These are phyloP conservation scores for Penicillium desertorum DNA, from an alignment of 495 filamentous ascomycete species.

Conservation along the genomic window DNA sequence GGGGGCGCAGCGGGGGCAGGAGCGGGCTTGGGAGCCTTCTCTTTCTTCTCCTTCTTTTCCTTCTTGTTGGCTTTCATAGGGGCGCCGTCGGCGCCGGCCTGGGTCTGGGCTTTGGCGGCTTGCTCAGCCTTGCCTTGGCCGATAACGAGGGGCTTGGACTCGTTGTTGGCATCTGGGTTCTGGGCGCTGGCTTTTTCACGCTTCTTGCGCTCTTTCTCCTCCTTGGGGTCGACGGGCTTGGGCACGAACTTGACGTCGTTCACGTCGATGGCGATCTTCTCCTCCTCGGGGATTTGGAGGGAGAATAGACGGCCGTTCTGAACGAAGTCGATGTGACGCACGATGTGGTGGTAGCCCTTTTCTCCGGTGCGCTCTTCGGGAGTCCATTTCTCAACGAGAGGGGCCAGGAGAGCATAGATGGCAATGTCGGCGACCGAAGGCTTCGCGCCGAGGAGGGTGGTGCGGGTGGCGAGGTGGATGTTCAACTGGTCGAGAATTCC, in stretches of 20 bases:
- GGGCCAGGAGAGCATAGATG: slow-evolving; percentile 77
- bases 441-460: slow-evolving; percentile 86
- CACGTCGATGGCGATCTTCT: slow-evolving; percentile 78
- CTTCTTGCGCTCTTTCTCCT: slow-evolving; percentile 86
- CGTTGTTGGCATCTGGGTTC: slow-evolving; percentile 38
- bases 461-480: slow-evolving; percentile 80
- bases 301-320: slow-evolving; percentile 82
- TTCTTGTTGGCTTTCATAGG: slow-evolving; percentile 47
- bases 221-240: slow-evolving; percentile 77
- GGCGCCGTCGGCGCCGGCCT: slow-evolving; percentile 41
- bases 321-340: slow-evolving; percentile 90
- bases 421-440: slow-evolving; percentile 87
- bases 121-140: slow-evolving; percentile 49
- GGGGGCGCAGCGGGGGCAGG: slow-evolving; percentile 66
- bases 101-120: slow-evolving; percentile 44
- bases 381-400: slow-evolving; percentile 75
- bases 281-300: slow-evolving; percentile 64
- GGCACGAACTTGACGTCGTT: slow-evolving; percentile 80
- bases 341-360: slow-evolving; percentile 85
- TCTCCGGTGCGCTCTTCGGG: slow-evolving; percentile 88
- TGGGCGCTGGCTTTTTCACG: slow-evolving; percentile 73
- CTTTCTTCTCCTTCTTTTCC: slow-evolving; percentile 84
- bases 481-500: slow-evolving; percentile 72
- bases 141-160: slow-evolving; percentile 40
- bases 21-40: slow-evolving; percentile 64